Base-by-base conservation (phyloP, 345 rosid species). In the Dovyalis caffra region DNA sequence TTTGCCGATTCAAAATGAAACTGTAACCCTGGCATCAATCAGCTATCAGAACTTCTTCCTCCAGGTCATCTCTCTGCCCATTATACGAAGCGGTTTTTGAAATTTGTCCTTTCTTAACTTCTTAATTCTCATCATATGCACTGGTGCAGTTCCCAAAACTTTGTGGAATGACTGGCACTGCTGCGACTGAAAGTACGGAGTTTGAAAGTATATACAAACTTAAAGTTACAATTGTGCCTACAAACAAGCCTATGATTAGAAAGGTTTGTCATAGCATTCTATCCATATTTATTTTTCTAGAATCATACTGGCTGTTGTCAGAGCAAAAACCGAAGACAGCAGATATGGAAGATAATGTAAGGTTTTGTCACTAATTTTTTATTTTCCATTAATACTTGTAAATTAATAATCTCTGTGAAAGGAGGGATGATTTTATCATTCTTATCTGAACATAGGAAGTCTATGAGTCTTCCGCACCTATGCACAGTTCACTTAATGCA, bases 131-230 rank as follows among this genome's bases (percentile, higher is more conserved):
- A n/a, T 64, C 51, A 35, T 76, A 23, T 76, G 63, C 32, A 23
- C 25, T 4, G 1, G 34, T 71, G 75, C 88, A 95, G 99, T 95
- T 92, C 76, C 97, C 97, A 28, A 95, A 89, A 88, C 97, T 92
- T 76, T 95, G 99, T 72, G 99, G 97, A 70, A 95, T 95, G 99
- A 95, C 99, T 82, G 99, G 99, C 60, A 95, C 99, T 76, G 99
- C 99, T 26, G 91, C 99, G 2, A 95, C 99, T 35, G 99, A 95
- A 84, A 87, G 91, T 83, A 87, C 97, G 34, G 99, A 95, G 87
- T 95, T 95, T 84, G 97, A 91, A 86, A 95, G 97, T 88, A 95
- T 95, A 81, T 95, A 92, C 91, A 95, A 92, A 83, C 93, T 95
- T 66, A 92, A 92, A 89, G 95, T 90, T 81, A 92, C 97, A 69